A percentile compares a stretch with the other conserved stretches of the same genome.
Evolutionary conservation across 2,329 filamentous ascomycete genomes (phyloP).

Genomic region (Setomelanomma holmii): DNA sequence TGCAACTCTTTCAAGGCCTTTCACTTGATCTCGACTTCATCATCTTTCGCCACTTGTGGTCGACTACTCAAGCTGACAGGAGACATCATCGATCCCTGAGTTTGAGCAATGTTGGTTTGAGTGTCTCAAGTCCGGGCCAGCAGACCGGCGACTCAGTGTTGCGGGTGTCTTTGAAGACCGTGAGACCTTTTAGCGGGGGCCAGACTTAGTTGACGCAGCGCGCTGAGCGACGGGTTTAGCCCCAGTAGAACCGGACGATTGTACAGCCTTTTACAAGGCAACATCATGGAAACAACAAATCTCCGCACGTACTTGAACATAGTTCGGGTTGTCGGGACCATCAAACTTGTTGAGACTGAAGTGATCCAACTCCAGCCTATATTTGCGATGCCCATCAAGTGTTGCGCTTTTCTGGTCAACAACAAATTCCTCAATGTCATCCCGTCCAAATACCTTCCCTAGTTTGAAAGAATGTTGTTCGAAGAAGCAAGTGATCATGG

Average conservation of each 20-base stretch:
- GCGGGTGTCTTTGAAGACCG: neutral
- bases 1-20: neutral
- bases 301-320: neutral
- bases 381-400: neutral
- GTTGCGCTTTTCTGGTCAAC: neutral
- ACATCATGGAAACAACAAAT: neutral
- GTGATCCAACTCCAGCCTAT: conserved; percentile 2
- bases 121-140: neutral
- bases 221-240: neutral
- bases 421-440: conserved; percentile 1
- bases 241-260: neutral
- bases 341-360: conserved; percentile 4
- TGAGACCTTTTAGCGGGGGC: neutral
- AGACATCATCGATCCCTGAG: neutral
- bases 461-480: neutral
- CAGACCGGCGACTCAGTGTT: neutral
- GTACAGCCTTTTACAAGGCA: neutral
- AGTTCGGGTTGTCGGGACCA: neutral
- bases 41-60: neutral
- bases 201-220: neutral
- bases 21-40: neutral
- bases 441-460: neutral
- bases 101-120: neutral
- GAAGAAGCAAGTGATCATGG: conserved; percentile 2
- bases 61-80: neutral